These are phyloP conservation scores for Pisolithus orientalis DNA, from an alignment of 768 basidiomycete genomes.

Conservation along the genomic window DNA sequence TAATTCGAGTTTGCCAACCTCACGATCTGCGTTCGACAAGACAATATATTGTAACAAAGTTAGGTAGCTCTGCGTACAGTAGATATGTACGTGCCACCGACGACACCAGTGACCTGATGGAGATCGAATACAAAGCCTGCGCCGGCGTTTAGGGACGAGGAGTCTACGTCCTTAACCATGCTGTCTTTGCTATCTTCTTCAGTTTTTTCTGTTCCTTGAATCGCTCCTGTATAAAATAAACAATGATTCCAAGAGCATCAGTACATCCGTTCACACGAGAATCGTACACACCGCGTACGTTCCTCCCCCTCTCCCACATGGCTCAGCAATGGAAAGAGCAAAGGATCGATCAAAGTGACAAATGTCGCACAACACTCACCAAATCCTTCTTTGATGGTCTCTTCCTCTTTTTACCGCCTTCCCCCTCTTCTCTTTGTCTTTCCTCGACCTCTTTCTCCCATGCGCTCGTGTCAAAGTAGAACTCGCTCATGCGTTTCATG, in stretches of 20 bases:
- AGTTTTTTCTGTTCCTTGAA: conserved; percentile 76
- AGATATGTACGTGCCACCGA: too few species aligned
- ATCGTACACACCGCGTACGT: conserved; percentile 3
- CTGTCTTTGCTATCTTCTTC: conserved; percentile 86
- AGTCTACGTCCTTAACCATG: conserved; percentile 68
- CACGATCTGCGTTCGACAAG: too few species aligned
- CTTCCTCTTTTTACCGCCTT: conserved; percentile 68
- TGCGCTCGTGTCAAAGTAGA: conserved; percentile 78
- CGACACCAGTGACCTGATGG: not conserved
- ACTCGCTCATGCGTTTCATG: conserved; percentile 74
- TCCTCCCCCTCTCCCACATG: conserved; percentile 9
- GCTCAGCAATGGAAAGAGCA: conserved; percentile 8
- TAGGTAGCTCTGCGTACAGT: too few species aligned
- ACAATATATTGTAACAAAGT: too few species aligned
- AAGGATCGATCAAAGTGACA: conserved; percentile 1
- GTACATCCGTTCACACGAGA: conserved; percentile 17
- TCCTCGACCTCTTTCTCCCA: conserved; percentile 71
- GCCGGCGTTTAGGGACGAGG: too few species aligned
- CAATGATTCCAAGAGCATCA: conserved; percentile 10
- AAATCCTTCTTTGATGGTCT: conserved; percentile 77
- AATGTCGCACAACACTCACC: conserved; percentile 38
- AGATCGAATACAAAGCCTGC: not conserved
- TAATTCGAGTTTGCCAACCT: too few species aligned
- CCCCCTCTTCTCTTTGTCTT: conserved; percentile 39
- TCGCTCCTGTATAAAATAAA: conserved; percentile 50